Evolutionary conservation across 176 grass and related monocot genomes (phyloP).

Genomic region (Juncus effusus): DNA sequence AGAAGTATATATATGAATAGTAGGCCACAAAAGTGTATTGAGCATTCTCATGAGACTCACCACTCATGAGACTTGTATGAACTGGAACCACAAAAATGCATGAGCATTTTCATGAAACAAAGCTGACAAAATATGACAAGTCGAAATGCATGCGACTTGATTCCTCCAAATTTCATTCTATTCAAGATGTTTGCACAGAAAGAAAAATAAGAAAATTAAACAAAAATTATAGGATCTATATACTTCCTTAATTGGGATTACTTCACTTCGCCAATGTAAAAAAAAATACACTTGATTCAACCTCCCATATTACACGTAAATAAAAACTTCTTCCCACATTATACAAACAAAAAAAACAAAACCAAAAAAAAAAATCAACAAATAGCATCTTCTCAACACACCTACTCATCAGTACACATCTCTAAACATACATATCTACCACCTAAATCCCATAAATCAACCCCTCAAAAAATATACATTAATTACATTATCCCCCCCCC

Average conservation of each 20-base stretch:
- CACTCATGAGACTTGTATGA: too few species aligned
- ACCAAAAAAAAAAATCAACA: conserved; percentile 11
- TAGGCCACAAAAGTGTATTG: too few species aligned
- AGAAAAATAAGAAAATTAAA: too few species aligned
- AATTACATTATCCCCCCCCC: background rate
- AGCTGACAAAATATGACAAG: too few species aligned
- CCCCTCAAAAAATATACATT: conserved; percentile 14
- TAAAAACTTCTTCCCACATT: background rate
- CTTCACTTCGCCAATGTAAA: background rate
- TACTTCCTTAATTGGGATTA: conserved; percentile 13
- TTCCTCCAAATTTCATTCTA: too few species aligned
- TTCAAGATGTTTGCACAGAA: too few species aligned
- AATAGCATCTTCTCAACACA: background rate
- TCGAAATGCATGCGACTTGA: too few species aligned
- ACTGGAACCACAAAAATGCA: too few species aligned
- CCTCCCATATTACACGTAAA: conserved; percentile 11
- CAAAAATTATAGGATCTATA: background rate
- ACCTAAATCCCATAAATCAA: conserved; percentile 12
- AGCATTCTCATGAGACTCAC: too few species aligned
- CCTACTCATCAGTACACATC: too few species aligned
- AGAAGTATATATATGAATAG: too few species aligned
- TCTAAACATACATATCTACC: conserved; percentile 7
- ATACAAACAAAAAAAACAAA: conserved; percentile 2
- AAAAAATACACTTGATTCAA: conserved; percentile 6
- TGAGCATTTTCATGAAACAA: too few species aligned